Percentiles rank a stretch among this genome's conserved stretches.
These are phyloP conservation scores for Cyberlindnera bimundalis DNA, from an alignment of 805 yeast genomes.

Conservation along the genomic window DNA sequence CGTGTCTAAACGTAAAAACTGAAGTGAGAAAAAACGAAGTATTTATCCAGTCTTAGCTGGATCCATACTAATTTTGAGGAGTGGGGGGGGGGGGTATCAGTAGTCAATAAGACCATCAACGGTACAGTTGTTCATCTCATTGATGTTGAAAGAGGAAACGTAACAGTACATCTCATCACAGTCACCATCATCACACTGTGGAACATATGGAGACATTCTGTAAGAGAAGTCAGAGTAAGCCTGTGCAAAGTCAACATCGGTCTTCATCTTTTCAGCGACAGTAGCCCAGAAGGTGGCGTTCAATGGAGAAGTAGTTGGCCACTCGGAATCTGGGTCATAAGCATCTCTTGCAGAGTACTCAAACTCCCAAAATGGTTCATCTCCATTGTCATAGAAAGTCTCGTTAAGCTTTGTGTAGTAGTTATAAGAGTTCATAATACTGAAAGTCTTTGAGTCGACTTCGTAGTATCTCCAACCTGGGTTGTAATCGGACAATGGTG, in stretches of 20 bases:
- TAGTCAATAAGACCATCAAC: conserved; percentile 6
- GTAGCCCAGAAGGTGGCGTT: conserved; percentile 68
- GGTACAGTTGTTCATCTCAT: conserved; percentile 18
- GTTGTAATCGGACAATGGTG: conserved; percentile 56
- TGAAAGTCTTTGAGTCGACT: conserved; percentile 58
- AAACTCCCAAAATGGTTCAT: conserved; percentile 58
- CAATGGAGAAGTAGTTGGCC: conserved; percentile 60
- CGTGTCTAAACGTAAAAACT: neutral
- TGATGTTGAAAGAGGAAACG: conserved; percentile 22
- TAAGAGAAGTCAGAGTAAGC: conserved; percentile 44
- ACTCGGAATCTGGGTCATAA: conserved; percentile 45
- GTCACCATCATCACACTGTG: conserved; percentile 39
- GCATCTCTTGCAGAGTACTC: conserved; percentile 64
- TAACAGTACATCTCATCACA: conserved; percentile 22
- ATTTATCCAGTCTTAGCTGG: no score
- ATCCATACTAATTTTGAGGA: no score
- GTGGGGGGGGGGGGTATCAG: no score
- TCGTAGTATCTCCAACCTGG: conserved; percentile 75
- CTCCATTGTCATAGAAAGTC: conserved; percentile 49
- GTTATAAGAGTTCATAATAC: conserved; percentile 56
- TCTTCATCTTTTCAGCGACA: conserved; percentile 32
- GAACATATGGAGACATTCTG: conserved; percentile 54
- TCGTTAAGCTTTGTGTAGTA: conserved; percentile 58
- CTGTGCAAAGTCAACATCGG: conserved; percentile 44
- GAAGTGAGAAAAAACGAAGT: neutral